A percentile compares a stretch with the other conserved stretches of the same genome.
These are phyloP conservation scores for Aspergillus quadrilineatus DNA, from an alignment of 2,329 filamentous ascomycete species.

Conservation along the genomic window DNA sequence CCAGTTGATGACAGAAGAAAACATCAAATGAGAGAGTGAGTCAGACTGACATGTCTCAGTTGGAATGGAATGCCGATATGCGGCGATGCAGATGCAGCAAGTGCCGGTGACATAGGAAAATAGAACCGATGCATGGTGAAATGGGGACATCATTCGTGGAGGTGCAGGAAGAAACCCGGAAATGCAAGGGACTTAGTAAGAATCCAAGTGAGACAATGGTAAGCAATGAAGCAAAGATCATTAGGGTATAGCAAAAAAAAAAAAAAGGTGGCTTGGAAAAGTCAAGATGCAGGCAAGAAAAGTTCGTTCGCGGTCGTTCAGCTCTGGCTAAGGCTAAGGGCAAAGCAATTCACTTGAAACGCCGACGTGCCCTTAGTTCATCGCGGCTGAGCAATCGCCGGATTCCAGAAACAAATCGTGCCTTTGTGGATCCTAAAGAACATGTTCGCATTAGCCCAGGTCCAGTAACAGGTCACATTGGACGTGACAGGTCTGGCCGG, in stretches of 20 bases:
- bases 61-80: background rate
- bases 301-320: background rate
- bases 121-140: background rate
- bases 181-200: background rate
- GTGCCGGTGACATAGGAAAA: constrained; percentile 8
- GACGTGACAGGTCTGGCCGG: background rate
- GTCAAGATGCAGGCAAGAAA: background rate
- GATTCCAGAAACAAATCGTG: constrained; percentile 34
- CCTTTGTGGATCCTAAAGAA: constrained; percentile 24
- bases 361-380: constrained; percentile 28
- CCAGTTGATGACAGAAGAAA: background rate
- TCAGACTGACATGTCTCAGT: background rate
- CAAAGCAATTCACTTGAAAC: constrained; percentile 15
- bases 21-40: background rate
- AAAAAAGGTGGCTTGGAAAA: background rate
- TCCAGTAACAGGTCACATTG: constrained; percentile 16
- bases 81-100: background rate
- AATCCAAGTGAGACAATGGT: background rate
- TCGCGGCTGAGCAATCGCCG: constrained; percentile 35
- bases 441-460: constrained; percentile 13
- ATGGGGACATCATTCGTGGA: background rate
- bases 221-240: background rate
- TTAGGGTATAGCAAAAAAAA: background rate
- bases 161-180: background rate
- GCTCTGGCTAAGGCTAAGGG: background rate